Percentiles rank a stretch among this genome's conserved stretches.
Conservation (phyloP, 129 eudicot genomes). For the Silybum marianum region DNA sequence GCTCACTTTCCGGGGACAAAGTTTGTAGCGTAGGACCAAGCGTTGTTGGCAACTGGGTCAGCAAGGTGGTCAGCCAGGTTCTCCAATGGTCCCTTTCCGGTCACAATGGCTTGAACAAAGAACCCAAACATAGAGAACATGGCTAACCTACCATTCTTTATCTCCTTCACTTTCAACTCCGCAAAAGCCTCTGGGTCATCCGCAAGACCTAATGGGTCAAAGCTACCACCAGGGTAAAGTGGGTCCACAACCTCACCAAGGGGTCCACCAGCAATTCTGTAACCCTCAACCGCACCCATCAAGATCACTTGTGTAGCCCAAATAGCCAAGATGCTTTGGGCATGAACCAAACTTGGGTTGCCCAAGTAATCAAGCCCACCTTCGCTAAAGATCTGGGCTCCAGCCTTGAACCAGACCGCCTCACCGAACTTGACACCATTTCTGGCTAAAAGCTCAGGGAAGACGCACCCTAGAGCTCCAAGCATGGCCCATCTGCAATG, state of each 20-base stretch:
- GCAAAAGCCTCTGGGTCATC: slow-evolving; percentile 61
- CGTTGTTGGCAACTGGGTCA: not conserved
- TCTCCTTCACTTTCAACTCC: slow-evolving; percentile 55
- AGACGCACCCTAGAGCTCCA: slow-evolving; percentile 61
- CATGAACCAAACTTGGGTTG: slow-evolving; percentile 62
- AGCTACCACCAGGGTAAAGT: slow-evolving; percentile 55
- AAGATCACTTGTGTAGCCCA: slow-evolving; percentile 59
- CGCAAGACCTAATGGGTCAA: slow-evolving; percentile 58
- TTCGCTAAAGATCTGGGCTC: slow-evolving; percentile 57
- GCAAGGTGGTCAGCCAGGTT: slow-evolving; percentile 48
- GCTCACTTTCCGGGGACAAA: slow-evolving; percentile 16
- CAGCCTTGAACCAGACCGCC: slow-evolving; percentile 69
- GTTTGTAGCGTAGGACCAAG: not conserved
- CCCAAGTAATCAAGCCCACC: slow-evolving; percentile 66
- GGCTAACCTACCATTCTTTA: slow-evolving; percentile 57
- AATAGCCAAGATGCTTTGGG: slow-evolving; percentile 64
- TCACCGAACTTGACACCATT: slow-evolving; percentile 61
- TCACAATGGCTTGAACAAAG: slow-evolving; percentile 59
- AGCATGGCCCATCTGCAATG: slow-evolving; percentile 44
- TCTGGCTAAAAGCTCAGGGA: slow-evolving; percentile 58
- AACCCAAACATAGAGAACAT: slow-evolving; percentile 66
- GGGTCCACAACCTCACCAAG: slow-evolving; percentile 61
- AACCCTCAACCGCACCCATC: slow-evolving; percentile 66
- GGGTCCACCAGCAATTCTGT: slow-evolving; percentile 60
- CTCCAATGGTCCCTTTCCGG: slow-evolving; percentile 56